Percentiles rank a stretch among this genome's conserved stretches.
phyloP scores from a whole-genome alignment of 345 rosid species.

The Limnanthes douglasii region DNA sequence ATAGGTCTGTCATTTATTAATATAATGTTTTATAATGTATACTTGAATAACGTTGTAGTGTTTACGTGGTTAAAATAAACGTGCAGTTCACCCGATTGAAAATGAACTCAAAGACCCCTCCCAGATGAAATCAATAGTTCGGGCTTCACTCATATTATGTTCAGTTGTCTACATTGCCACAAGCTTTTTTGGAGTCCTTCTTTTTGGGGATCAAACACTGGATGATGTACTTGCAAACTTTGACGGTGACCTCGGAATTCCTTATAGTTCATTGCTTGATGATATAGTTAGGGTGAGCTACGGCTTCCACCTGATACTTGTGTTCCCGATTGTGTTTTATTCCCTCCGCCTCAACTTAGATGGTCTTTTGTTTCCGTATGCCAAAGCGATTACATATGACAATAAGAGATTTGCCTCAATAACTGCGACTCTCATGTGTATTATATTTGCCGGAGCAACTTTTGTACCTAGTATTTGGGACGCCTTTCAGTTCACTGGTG shows the following conservation, averaged over 20 bases:
- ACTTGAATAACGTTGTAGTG: no score
- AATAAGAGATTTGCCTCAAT: slow-evolving; percentile 30
- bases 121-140: slow-evolving; percentile 47
- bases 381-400: slow-evolving; percentile 32
- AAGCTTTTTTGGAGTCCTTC: slow-evolving; percentile 51
- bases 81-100: slow-evolving; percentile 60
- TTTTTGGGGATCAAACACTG: slow-evolving; percentile 43
- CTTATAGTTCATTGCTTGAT: slow-evolving; percentile 39
- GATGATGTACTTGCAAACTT: slow-evolving; percentile 64
- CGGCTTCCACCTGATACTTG: slow-evolving; percentile 59
- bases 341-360: slow-evolving; percentile 56
- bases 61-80: no score
- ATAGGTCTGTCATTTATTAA: no score
- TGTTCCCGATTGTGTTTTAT: slow-evolving; percentile 54
- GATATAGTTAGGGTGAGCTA: slow-evolving; percentile 52
- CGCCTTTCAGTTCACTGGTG: no score
- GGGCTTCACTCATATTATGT: slow-evolving; percentile 37
- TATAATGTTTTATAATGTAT: no score
- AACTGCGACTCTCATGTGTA: slow-evolving; percentile 35
- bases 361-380: slow-evolving; percentile 45
- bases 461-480: slow-evolving; percentile 59
- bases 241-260: slow-evolving; percentile 54
- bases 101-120: slow-evolving; percentile 42
- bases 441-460: slow-evolving; percentile 41
- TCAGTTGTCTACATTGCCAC: slow-evolving; percentile 44